Percentiles rank a stretch among this genome's conserved stretches.
Conservation (phyloP, 495 filamentous ascomycete genomes). For the Oidiodendron maius region DNA sequence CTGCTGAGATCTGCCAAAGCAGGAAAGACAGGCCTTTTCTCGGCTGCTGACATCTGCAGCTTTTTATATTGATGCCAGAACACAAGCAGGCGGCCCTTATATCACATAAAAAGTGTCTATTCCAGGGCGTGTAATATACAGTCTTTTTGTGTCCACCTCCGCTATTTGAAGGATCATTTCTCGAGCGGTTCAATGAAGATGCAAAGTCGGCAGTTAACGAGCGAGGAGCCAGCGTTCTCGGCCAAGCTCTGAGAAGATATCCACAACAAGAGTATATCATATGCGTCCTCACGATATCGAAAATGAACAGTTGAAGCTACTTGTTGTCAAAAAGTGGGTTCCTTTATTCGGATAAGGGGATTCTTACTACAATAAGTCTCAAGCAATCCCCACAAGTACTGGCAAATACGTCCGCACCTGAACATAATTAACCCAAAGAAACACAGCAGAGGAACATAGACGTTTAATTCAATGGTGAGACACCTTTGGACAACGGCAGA, state of each 20-base stretch:
- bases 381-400: constrained; percentile 12
- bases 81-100: constrained; percentile 6
- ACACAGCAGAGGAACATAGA: constrained; percentile 48
- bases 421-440: constrained; percentile 14
- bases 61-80: constrained; percentile 6
- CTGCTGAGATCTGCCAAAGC: constrained; percentile 57
- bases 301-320: constrained; percentile 13
- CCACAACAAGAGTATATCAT: constrained; percentile 13
- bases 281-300: constrained; percentile 8
- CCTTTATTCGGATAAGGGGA: constrained; percentile 3
- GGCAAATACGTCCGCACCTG: constrained; percentile 7
- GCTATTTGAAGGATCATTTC: constrained; percentile 13
- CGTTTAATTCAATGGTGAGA: constrained; percentile 61
- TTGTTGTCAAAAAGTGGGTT: constrained; percentile 11
- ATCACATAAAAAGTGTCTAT: constrained; percentile 11
- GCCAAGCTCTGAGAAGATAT: constrained; percentile 14
- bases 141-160: constrained; percentile 8
- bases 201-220: constrained; percentile 9
- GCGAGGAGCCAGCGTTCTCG: constrained; percentile 8
- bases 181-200: constrained; percentile 5
- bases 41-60: constrained; percentile 3
- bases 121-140: constrained; percentile 12
- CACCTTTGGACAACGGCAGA: constrained; percentile 22
- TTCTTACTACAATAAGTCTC: constrained; percentile 12
- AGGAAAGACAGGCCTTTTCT: constrained; percentile 50